Percentiles rank a stretch among this genome's conserved stretches.
Evolutionary conservation across 768 basidiomycete genomes (phyloP).

Genomic region (Suillus bovinus): DNA sequence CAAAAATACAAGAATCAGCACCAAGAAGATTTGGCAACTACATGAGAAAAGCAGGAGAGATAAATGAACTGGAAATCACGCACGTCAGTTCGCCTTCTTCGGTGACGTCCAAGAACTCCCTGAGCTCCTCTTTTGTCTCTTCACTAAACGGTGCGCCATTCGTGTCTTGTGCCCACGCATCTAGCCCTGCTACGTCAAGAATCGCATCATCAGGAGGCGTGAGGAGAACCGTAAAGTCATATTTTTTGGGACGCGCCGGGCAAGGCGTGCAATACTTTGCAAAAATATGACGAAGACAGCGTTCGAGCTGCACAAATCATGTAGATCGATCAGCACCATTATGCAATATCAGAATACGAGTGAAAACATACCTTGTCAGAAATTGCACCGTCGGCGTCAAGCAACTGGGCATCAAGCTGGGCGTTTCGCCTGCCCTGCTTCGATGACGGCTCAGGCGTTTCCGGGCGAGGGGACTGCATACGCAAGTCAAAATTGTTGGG

Average conservation of each 20-base stretch:
- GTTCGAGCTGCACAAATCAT: constrained; percentile 52
- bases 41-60: constrained; percentile 3
- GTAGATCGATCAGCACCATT: neutral
- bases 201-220: constrained; percentile 54
- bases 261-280: constrained; percentile 70
- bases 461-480: constrained; percentile 51
- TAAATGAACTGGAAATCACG: constrained; percentile 25
- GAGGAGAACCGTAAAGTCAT: constrained; percentile 35
- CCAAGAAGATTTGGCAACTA: neutral
- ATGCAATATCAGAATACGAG: neutral
- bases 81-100: constrained; percentile 75
- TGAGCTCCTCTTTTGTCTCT: constrained; percentile 76
- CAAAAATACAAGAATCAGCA: neutral
- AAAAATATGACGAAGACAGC: constrained; percentile 74
- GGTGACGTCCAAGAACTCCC: constrained; percentile 74
- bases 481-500: constrained; percentile 19
- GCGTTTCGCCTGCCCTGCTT: constrained; percentile 59
- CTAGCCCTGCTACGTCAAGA: constrained; percentile 60
- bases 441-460: constrained; percentile 63
- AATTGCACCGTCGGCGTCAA: constrained; percentile 71
- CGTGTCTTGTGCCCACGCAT: constrained; percentile 77
- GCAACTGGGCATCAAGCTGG: constrained; percentile 50
- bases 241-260: constrained; percentile 20
- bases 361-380: constrained; percentile 52
- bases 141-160: constrained; percentile 80